These are phyloP conservation scores for Trichoderma koningii DNA, from an alignment of 2,329 filamentous ascomycete species.

Conservation along the genomic window DNA sequence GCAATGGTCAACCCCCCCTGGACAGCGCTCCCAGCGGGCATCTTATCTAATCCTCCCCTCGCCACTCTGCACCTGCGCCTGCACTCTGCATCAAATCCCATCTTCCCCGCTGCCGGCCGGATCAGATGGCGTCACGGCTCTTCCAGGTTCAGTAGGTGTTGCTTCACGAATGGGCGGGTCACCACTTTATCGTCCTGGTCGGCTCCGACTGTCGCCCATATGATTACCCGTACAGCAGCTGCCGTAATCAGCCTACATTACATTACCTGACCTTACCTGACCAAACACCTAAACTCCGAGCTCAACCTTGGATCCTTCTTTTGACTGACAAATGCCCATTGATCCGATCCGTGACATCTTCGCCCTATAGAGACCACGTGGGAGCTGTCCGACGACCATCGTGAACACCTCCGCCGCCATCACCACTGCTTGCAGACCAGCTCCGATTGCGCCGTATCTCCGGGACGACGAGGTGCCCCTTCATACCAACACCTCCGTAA, in stretches of 20 bases:
- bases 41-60: constrained; percentile 1
- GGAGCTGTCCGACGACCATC: background rate
- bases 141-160: no score
- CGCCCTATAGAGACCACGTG: background rate
- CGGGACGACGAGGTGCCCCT: background rate
- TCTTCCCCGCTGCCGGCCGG: constrained; percentile 7
- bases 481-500: background rate
- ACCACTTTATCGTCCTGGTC: background rate
- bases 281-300: constrained; percentile 8
- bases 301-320: background rate
- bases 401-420: background rate
- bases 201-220: background rate
- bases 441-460: background rate
- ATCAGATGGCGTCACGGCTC: constrained; percentile 2
- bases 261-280: no score
- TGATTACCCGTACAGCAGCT: background rate
- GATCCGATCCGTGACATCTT: background rate
- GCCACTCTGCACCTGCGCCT: background rate
- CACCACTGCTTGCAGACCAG: background rate
- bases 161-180: background rate
- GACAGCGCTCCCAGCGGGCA: background rate
- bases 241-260: constrained; percentile 9
- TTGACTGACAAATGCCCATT: constrained; percentile 2
- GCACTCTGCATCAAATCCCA: background rate
- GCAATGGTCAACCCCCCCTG: no score